Evolutionary conservation across 2,329 filamentous ascomycete species (phyloP), one percentile per base, ranked within the genome.

Genomic region (Blastomyces parvus): DNA sequence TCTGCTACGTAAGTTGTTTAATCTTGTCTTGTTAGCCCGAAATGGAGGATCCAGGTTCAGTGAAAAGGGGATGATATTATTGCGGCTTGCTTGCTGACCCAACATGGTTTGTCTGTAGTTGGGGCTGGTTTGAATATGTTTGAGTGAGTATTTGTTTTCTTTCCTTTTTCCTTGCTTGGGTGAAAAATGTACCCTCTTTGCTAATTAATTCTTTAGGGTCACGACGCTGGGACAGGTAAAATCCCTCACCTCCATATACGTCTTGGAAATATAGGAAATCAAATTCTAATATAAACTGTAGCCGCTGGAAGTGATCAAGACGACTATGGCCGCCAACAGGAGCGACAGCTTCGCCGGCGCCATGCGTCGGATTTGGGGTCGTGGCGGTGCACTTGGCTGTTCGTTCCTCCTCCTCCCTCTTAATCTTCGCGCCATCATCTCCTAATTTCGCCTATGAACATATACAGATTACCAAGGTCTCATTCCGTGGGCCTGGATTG

Each of bases 401-500:
- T 83, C 83, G 92, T 84, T 33, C 22, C 22, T 4, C 13, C 48
- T 6, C 11, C 27, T 8, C 14, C 9, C 30, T 17, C 19, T 53
- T 33, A 17, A 7, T 8, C 5, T 4, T 64, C 69, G 22, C 48
- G 13, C 42, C 30, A 27, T 9, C 46, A n/a, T 22, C 40, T 22
- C 11, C 48, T 58, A 58, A 55, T 17, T 14, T 27, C n/a, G 33
- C 33, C 40, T 40, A 38, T 38, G 40, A 9, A 48, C 25, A 22
- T 11, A 48, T 64, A 68, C 75, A 97, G 93, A 97, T 83, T 99
- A 97, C 84, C 94, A 99, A 84, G 94, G 94, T 79, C 89, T 99
- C 72, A 97, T 99, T 77, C 94, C 94, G 68, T 97, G 93, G 93
- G 94, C 94, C 79, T 99, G 94, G 94, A 97, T 99, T 81, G 94